Base-by-base conservation (phyloP, 306 rosid species). In the Astragalus membranaceus region DNA sequence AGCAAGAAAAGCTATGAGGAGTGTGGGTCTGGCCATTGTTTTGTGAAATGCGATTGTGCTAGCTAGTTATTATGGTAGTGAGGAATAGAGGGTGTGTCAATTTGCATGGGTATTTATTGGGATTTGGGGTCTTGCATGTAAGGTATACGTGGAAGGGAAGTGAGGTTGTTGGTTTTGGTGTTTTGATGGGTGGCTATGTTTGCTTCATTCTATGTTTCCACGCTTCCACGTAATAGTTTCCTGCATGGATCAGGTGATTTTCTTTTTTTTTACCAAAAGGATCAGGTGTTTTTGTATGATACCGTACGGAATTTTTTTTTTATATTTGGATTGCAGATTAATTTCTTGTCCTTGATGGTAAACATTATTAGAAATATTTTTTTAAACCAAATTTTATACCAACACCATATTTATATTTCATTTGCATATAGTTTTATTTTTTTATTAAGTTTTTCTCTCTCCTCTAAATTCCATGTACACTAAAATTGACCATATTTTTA, bases 81-180 rank as follows among this genome's bases (percentile, higher is more conserved):
- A 11, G 51, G 5, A 16, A 56, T 29, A 12, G 36, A 41, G 11
- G 10, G 36, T 43, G 5, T 47, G 5, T 30, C n/a, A n/a, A n/a
- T n/a, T 8, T 12, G 12, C 8, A 4, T 10, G 20, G 54, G 67
- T 2, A 64, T 69, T 82, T 82, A 70, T 74, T 47, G 57, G 2
- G 64, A 55, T 8, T 32, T 12, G 69, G 67, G 51, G 62, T 23
- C 0, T 14, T 74, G 78, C 73, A 64, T 78, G 83, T 44, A 1
- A 69, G 60, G 43, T 59, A 26, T 26, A 67, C 81, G 83, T 79
- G 86, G 69, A 72, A 9, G 62, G 0, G 35, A 10, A 17, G 17
- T 11, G 56, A 26, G 6, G 17, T 1, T n/a, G 58, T 1, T 17
- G 26, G 39, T 12, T 8, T 15, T 54, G 67, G 12, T 12, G 46